A percentile compares a stretch with the other conserved stretches of the same genome.
Conservation (phyloP, 192 early-diverging fungal genomes). For the Coemansia sp. region DNA sequence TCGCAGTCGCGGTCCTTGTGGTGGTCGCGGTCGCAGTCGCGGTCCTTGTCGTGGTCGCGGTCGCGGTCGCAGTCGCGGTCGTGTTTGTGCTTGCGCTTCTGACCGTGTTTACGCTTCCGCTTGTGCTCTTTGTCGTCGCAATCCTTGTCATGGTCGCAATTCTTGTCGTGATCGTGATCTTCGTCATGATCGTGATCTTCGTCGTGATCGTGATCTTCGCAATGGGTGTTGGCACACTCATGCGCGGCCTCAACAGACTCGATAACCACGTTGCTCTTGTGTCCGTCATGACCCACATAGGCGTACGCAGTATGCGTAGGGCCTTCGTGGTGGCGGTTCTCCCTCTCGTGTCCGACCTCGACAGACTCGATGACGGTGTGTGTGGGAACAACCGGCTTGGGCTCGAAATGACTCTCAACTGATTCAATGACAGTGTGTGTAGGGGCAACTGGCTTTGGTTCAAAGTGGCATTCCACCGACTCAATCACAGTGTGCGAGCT, state of each 20-base stretch:
- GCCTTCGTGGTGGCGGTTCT: background rate
- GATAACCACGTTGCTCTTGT: conserved; percentile 17
- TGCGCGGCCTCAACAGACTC: conserved; percentile 6
- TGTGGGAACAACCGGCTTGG: background rate
- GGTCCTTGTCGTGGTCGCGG: too few relatives aligned
- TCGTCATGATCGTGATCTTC: too few relatives aligned
- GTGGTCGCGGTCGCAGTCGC: too few relatives aligned
- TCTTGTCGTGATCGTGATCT: too few relatives aligned
- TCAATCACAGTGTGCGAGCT: conserved; percentile 27
- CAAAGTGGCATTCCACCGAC: conserved; percentile 23
- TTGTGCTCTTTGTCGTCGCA: too few relatives aligned
- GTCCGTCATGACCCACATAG: conserved; percentile 8
- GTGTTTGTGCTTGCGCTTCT: too few relatives aligned
- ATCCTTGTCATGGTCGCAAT: too few relatives aligned
- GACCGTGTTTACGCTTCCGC: too few relatives aligned
- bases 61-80: too few relatives aligned
- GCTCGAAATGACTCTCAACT: conserved; percentile 10
- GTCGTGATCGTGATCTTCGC: too few relatives aligned
- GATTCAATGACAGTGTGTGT: conserved; percentile 34
- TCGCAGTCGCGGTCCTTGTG: too few relatives aligned
- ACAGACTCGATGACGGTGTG: conserved; percentile 15
- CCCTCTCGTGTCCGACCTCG: background rate
- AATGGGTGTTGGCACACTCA: background rate
- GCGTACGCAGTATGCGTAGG: conserved; percentile 14
- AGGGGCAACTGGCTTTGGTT: background rate